Percentiles rank a stretch among this genome's conserved stretches.
phyloP scores from a whole-genome alignment of 257 asterid genomes.

The Dorcoceras hygrometricum region DNA sequence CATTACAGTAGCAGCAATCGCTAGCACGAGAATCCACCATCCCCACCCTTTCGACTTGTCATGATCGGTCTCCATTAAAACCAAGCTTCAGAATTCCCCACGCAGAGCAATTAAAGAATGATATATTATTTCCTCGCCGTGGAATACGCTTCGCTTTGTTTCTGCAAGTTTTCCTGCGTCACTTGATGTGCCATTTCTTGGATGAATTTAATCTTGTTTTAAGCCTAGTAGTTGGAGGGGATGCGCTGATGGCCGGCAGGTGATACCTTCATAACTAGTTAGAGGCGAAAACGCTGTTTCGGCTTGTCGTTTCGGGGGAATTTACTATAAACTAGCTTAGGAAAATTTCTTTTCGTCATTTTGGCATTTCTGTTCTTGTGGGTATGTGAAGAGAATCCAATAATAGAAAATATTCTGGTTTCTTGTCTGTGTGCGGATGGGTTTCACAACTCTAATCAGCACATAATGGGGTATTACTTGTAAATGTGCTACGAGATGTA shows the following conservation, averaged over 20 bases:
- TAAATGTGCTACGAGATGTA: too few relatives aligned
- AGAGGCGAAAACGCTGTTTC: conserved; percentile 5
- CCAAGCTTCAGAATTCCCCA: neutral
- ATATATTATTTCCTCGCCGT: neutral
- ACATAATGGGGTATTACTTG: too few relatives aligned
- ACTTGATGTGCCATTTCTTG: conserved; percentile 1
- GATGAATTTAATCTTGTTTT: too few relatives aligned
- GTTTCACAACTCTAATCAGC: too few relatives aligned
- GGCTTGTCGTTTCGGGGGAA: conserved; percentile 21
- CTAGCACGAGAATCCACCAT: conserved; percentile 32
- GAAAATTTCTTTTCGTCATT: conserved; percentile 6
- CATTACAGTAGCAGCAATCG: conserved; percentile 33
- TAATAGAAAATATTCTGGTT: too few relatives aligned
- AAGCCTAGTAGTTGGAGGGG: too few relatives aligned
- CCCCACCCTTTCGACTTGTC: conserved; percentile 26
- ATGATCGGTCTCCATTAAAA: conserved; percentile 32
- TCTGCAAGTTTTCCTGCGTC: conserved; percentile 8
- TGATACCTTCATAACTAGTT: conserved; percentile 12
- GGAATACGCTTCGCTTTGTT: neutral
- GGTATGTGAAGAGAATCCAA: too few relatives aligned
- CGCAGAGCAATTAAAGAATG: neutral
- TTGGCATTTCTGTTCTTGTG: too few relatives aligned
- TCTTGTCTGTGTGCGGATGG: too few relatives aligned
- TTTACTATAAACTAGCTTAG: neutral
- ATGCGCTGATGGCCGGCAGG: conserved; percentile 28